Base-by-base conservation (phyloP, 2,329 filamentous ascomycete genomes). In the Calonectria ilicicola region DNA sequence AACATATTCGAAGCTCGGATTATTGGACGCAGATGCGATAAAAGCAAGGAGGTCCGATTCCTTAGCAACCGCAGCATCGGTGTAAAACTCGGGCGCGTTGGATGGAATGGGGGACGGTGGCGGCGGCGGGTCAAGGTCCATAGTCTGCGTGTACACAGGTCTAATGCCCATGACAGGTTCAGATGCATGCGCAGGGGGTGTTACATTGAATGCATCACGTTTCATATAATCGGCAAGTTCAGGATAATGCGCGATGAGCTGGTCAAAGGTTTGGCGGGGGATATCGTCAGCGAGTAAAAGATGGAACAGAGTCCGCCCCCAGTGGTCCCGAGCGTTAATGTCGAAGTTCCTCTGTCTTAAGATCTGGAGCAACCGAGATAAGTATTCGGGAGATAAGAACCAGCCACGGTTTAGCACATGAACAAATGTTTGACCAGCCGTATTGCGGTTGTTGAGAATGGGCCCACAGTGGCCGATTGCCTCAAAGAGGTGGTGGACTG, bases 241-340 rank as follows among this genome's bases (percentile, higher is more conserved):
- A 63, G 63, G 63, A 21, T 84, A 85, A 2, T 78, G 73, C 8
- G 81, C 81, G 10, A 76, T 32, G 2, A 71, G 42, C 15, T 65
- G 15, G 47, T 72, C 72, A 14, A 87, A 77, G 3, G 87, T 72
- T n/a, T 79, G 76, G 2, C 81, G 79, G 1, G 79, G 29, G 81
- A 81, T 17, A 79, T 80, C 53, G 80, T 80, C 69, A 67, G 51
- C 80, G 78, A 77, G 67, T 0, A 88, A 80, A 4, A 85, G 79
- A 75, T 91, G 89, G 35, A 89, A 89, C 53, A 88, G 84, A 6
- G 84, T 90, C 46, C 89, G 87, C 1, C 89, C 89, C 73, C 89
- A 91, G 44, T 84, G 79, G 73, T 91, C 89, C 17, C 81, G 80
- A 2, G 79, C 76, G 23, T 82, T 81, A 32, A 88, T 65, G 64